Conservation (phyloP, 2,329 filamentous ascomycete genomes). For the Chalara sp. region DNA sequence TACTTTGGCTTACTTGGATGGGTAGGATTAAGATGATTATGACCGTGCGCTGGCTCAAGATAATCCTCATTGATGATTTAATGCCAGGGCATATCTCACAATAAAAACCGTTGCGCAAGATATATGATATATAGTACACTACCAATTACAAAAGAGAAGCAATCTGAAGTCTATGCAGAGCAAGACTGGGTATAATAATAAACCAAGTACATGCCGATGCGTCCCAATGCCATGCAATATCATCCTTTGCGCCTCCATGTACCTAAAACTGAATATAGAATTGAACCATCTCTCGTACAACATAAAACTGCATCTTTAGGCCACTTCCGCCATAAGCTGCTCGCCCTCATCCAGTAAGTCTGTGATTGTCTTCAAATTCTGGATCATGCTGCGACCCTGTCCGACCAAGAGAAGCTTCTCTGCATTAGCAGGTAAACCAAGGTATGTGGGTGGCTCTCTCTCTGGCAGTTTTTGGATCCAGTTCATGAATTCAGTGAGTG, state of each 20-base stretch:
- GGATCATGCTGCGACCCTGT: slow-evolving; percentile 77
- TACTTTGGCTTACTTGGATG: too few species aligned
- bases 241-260: too few species aligned
- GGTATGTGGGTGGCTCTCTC: slow-evolving; percentile 90
- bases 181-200: slow-evolving; percentile 18
- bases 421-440: slow-evolving; percentile 89
- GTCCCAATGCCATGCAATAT: slow-evolving; percentile 3
- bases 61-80: too few species aligned
- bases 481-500: slow-evolving; percentile 74
- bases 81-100: too few species aligned
- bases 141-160: slow-evolving; percentile 12
- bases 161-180: slow-evolving; percentile 15
- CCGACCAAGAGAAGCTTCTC: slow-evolving; percentile 92
- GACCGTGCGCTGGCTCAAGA: too few species aligned
- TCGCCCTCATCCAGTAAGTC: slow-evolving; percentile 91
- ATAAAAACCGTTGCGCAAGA: too few species aligned
- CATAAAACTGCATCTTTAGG: slow-evolving; percentile 14
- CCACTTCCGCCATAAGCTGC: slow-evolving; percentile 68
- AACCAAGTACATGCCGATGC: slow-evolving; percentile 5
- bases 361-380: slow-evolving; percentile 76
- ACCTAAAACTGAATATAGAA: slow-evolving; percentile 9
- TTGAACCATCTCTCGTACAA: slow-evolving; percentile 8
- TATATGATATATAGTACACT: neutral
- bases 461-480: slow-evolving; percentile 94
- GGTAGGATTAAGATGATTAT: too few species aligned